Base-by-base conservation (phyloP, 1,284 basidiomycete species). In the Apiotrichum laibachii region DNA sequence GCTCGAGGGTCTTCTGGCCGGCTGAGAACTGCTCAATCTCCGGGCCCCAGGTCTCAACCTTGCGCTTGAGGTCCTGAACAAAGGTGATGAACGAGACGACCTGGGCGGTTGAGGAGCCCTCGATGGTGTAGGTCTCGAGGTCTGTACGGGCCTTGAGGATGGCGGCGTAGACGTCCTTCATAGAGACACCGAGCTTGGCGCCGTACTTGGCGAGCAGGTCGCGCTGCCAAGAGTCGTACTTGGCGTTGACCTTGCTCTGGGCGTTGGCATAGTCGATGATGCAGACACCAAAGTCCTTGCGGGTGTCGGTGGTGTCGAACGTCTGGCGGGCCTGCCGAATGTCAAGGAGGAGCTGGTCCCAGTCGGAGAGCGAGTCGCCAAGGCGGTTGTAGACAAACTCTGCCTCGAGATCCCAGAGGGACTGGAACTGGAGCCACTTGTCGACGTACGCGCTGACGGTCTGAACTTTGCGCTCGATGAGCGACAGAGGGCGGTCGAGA, bases 21-120 rank as follows among this genome's bases (percentile, higher is more conserved):
- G 86, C 86, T 40, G 88, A 88, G 71, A 95, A 98, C 50, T 94
- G 85, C 62, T 93, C 91, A 73, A 99, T 93, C 84, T 95, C 90
- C 18, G 93, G 91, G n/a, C 86, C 88, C 96, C 96, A 99, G 84
- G 86, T 84, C 80, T 92, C 90, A 59, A 92, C 90, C 82, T 94
- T 96, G 75, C 89, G 88, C 82, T 98, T 98, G 67, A 99, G 85
- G 81, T 98, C 94, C 80, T 99, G 95, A 1, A 99, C 94, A 74
- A 97, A 97, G 26, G 96, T 99, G 79, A 99, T 98, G 79, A 99
- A 97, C 1, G 91, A 89, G 66, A 99, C 96, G 73, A 96, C 93
- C 63, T 94, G 93, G 43, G 94, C 95, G 72, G 96, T 99, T 56
- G 84, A 84, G 49, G 70, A 73, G 6, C 79, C 78, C 53, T 81